These are phyloP conservation scores for Xylaria telfairii DNA, from an alignment of 495 filamentous ascomycete species.

Conservation along the genomic window DNA sequence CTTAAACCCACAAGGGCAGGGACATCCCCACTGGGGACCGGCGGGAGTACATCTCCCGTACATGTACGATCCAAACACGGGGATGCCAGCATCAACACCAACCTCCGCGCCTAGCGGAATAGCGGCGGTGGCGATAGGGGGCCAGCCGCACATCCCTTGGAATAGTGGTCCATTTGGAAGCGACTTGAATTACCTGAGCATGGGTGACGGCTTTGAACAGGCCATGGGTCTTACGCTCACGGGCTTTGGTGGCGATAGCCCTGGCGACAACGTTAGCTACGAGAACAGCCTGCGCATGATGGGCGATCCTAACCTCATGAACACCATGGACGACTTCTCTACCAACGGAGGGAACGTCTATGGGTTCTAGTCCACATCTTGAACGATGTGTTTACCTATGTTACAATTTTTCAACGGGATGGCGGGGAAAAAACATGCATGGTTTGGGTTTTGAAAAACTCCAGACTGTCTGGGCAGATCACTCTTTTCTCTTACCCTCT, in stretches of 20 bases:
- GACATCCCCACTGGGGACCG: constrained; percentile 17
- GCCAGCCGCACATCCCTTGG: constrained; percentile 38
- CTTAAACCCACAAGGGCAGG: constrained; percentile 8
- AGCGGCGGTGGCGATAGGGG: neutral
- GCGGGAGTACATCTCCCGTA: constrained; percentile 34
- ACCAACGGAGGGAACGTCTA: neutral
- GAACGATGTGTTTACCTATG: neutral
- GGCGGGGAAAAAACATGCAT: neutral
- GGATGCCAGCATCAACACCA: neutral
- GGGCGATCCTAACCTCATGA: constrained; percentile 27
- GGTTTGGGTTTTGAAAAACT: neutral
- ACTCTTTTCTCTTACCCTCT: neutral
- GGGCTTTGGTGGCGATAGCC: constrained; percentile 40
- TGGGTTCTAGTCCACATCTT: too few species aligned
- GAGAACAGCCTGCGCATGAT: constrained; percentile 42
- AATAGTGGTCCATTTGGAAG: constrained; percentile 35
- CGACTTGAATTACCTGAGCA: constrained; percentile 46
- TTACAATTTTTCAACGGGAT: neutral
- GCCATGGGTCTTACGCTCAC: constrained; percentile 59
- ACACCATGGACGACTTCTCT: constrained; percentile 1
- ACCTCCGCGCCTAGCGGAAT: neutral
- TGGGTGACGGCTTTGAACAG: constrained; percentile 56
- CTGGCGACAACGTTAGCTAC: constrained; percentile 34
- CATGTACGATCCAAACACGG: constrained; percentile 33
- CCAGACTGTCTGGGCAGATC: neutral